Percentiles rank a stretch among this genome's conserved stretches.
Evolutionary conservation across 495 filamentous ascomycete species (phyloP).

Genomic region (Aspergillus nidulans): DNA sequence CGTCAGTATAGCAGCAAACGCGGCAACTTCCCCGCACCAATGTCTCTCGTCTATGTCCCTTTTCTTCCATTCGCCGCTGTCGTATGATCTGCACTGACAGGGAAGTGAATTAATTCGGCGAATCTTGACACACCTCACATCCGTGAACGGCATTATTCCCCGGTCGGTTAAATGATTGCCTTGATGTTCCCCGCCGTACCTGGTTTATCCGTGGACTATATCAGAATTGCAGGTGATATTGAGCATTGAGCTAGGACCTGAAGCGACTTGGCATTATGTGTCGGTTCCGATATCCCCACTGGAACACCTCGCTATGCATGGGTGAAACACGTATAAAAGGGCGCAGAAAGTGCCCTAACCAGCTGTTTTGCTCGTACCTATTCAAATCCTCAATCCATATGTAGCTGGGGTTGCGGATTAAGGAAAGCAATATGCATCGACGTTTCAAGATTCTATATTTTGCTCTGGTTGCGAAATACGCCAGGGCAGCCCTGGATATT

Average conservation of each 20-base stretch:
- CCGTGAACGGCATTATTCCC: no score
- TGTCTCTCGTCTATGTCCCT: neutral
- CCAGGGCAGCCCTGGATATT: neutral
- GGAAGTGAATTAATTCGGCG: no score
- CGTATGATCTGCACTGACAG: neutral
- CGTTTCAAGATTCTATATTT: neutral
- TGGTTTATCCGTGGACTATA: neutral
- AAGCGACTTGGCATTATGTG: neutral
- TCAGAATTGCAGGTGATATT: neutral
- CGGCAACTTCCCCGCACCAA: neutral
- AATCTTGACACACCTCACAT: no score
- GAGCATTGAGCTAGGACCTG: neutral
- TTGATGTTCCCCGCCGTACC: neutral
- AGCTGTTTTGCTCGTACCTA: neutral
- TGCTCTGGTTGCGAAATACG: neutral
- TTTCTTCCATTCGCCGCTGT: neutral
- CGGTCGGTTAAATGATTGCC: no score
- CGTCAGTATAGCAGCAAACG: neutral
- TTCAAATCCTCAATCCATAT: neutral
- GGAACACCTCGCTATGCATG: neutral
- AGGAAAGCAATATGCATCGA: neutral
- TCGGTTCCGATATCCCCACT: neutral
- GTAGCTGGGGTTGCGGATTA: neutral
- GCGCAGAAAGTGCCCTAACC: neutral
- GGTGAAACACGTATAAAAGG: neutral